A percentile compares a stretch with the other conserved stretches of the same genome.
Evolutionary conservation across 2,329 filamentous ascomycete species (phyloP).

Genomic region (Monilinia fructicola): DNA sequence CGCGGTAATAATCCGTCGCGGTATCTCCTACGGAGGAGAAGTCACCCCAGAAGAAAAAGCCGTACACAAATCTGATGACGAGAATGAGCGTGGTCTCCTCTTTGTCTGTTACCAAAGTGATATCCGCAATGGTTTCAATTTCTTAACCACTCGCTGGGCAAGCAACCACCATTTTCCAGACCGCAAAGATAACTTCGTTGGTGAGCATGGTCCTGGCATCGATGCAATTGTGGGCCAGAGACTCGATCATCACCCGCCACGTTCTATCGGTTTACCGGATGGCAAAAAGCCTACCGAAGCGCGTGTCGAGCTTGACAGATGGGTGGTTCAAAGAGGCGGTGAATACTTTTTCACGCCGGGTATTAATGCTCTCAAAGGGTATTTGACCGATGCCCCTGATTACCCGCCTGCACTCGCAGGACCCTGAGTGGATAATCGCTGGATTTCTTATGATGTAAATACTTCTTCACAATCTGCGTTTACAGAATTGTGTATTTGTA

Average conservation of each 20-base stretch:
- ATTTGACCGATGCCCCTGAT: conserved; percentile 5
- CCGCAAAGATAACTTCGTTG: conserved; percentile 17
- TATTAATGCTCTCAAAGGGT: conserved; percentile 38
- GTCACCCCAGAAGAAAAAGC: conserved; percentile 40
- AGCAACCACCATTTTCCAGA: conserved; percentile 36
- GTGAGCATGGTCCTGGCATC: conserved; percentile 37
- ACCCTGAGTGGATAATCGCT: neutral
- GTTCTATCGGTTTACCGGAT: conserved; percentile 33
- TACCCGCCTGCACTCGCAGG: neutral
- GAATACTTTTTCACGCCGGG: conserved; percentile 51
- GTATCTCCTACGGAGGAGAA: conserved; percentile 47
- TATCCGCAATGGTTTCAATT: conserved; percentile 43
- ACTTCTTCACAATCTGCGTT: neutral
- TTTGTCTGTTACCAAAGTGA: conserved; percentile 49
- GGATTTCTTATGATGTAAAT: neutral
- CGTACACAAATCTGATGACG: conserved; percentile 28
- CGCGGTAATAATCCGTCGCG: conserved; percentile 46
- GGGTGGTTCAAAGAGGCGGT: conserved; percentile 46
- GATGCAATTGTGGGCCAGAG: conserved; percentile 44
- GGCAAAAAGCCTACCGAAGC: conserved; percentile 27
- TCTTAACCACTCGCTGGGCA: conserved; percentile 26
- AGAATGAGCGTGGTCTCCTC: conserved; percentile 46
- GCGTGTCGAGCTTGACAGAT: conserved; percentile 38
- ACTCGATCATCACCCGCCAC: conserved; percentile 28
- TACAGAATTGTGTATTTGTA: neutral